These are phyloP conservation scores for Chlorella sp. DNA, from an alignment of 139 green algal species.

Conservation along the genomic window DNA sequence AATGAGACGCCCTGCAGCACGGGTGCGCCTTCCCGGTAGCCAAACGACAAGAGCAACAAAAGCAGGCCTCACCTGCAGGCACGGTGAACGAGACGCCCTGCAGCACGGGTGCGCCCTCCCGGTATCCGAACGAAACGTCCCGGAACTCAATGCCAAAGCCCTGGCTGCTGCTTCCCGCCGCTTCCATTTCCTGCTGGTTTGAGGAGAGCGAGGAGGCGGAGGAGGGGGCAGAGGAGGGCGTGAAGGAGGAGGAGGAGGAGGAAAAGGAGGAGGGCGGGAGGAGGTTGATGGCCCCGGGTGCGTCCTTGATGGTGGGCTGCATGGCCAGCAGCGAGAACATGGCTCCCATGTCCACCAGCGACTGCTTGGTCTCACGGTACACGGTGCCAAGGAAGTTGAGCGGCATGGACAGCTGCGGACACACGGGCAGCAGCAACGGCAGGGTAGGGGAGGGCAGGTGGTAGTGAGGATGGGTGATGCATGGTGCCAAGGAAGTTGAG, in stretches of 20 bases:
- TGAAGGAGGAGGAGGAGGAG: no score
- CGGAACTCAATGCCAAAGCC: constrained; percentile 49
- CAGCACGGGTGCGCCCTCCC: constrained; percentile 53
- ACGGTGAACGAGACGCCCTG: constrained; percentile 58
- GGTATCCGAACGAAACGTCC: constrained; percentile 70
- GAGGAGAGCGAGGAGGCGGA: no score
- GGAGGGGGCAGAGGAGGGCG: no score
- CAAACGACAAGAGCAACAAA: no score
- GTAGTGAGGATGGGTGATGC: constrained; percentile 68
- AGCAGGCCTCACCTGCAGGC: constrained; percentile 20
- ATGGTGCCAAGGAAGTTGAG: constrained; percentile 98
- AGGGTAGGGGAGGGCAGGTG: neutral
- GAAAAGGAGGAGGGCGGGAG: no score
- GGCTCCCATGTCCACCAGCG: constrained; percentile 91
- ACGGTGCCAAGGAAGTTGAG: constrained; percentile 98
- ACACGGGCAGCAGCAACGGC: no score
- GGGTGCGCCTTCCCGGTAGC: constrained; percentile 53
- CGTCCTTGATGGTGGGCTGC: constrained; percentile 13
- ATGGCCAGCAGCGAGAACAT: constrained; percentile 87
- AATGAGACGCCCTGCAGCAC: constrained; percentile 66
- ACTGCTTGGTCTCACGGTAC: constrained; percentile 94
- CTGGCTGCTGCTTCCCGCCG: no score
- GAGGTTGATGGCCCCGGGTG: constrained; percentile 35
- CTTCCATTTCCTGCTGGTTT: no score
- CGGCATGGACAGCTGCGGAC: constrained; percentile 88